Base-by-base conservation (phyloP, 169 alveolate species). In the Plasmodium adleri region DNA sequence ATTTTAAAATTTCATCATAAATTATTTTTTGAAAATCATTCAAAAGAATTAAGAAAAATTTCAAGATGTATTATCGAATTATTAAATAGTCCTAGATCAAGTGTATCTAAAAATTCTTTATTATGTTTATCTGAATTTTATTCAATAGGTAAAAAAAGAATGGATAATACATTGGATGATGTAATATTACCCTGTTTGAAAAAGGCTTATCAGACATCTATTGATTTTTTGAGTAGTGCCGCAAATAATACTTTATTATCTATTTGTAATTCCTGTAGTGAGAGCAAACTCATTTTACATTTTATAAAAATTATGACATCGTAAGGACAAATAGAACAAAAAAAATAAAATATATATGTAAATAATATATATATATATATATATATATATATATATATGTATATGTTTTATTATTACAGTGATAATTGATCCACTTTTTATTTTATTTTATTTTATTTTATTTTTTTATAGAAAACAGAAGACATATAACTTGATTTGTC, bases 81-180 rank as follows among this genome's bases (percentile, higher is more conserved):
- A 22, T 15, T 83, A 83, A 83, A 83, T 70, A 83, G 91, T 28
- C 91, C 91, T 20, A 59, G 91, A 43, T 83, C 91, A 3, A 39
- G 91, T 70, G 91, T 83, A 10, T 83, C 91, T 1, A 83, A 83
- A 68, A 83, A 83, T 83, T 83, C 91, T 10, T 26, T 83, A 54
- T 64, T 83, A 50, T 83, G 91, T 58, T 83, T 83, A 72, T 68
- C 91, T 1, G 91, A 83, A 45, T 83, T 83, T 83, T 83, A 83
- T 58, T 70, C 71, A 8, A 83, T 71, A 17, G 91, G 91, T 9
- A 83, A 63, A 45, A 83, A 83, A 70, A 83, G 26, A 83, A 83
- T 59, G 74, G 91, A 83, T 68, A 8, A n/a, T 83, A 83, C 91
- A 0, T 20, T 83, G 26, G 91, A 83, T 70, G 91, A 83, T 56